phyloP scores from a whole-genome alignment of 768 basidiomycete species.

The Gloeophyllum trabeum region DNA sequence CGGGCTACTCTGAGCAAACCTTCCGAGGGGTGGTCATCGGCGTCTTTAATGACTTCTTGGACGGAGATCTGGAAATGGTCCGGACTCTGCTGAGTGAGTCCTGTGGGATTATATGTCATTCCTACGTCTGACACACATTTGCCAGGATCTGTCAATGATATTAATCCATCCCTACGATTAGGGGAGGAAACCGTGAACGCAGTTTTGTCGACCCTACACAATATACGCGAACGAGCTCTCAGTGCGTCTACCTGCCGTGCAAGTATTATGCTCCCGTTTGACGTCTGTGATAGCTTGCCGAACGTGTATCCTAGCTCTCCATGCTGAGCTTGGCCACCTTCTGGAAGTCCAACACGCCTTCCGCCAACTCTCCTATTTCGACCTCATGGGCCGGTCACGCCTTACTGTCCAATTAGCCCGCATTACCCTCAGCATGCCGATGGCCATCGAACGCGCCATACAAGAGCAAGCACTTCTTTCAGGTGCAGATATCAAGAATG shows the following conservation, averaged over 20 bases:
- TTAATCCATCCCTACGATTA: conserved; percentile 67
- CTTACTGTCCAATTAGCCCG: conserved; percentile 70
- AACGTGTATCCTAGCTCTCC: conserved; percentile 64
- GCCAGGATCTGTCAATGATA: conserved; percentile 64
- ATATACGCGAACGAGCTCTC: conserved; percentile 64
- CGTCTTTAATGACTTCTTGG: conserved; percentile 73
- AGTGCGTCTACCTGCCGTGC: conserved; percentile 31
- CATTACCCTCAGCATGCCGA: conserved; percentile 63
- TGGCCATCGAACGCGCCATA: conserved; percentile 63
- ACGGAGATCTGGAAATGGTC: conserved; percentile 82
- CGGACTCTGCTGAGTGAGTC: conserved; percentile 59
- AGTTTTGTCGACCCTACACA: conserved; percentile 57
- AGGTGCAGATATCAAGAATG: conserved; percentile 9
- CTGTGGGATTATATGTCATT: neutral
- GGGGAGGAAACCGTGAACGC: conserved; percentile 73
- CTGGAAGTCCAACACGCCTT: conserved; percentile 75
- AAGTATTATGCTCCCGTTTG: neutral
- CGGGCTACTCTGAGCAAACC: conserved; percentile 65
- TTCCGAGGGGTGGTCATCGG: conserved; percentile 62
- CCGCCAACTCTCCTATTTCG: conserved; percentile 65
- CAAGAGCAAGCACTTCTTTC: no score
- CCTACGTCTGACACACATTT: neutral
- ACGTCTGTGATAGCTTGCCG: conserved; percentile 45
- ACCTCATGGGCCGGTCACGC: conserved; percentile 64
- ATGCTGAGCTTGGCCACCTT: conserved; percentile 63